Base-by-base conservation (phyloP, 164 flowering plant species). In the Magnolia changhungtana region DNA sequence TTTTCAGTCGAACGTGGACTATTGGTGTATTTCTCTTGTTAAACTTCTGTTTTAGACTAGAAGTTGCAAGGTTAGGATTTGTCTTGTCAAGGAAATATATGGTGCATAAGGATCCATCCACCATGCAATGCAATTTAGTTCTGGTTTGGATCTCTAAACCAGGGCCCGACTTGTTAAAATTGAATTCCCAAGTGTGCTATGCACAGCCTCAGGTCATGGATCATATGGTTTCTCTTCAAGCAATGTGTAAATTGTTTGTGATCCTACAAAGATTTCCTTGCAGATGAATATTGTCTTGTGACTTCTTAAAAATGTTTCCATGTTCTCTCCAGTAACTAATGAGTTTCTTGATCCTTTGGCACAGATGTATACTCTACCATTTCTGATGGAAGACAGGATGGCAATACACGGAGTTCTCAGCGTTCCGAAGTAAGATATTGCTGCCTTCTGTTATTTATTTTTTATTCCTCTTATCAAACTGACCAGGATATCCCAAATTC, bases 391-490 rank as follows among this genome's bases (percentile, higher is more conserved):
- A 74, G 76, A 63, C 80, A 58, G 18, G 68, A 1, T 71, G 74
- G 61, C 61, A 85, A 79, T 71, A 21, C 79, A 31, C 27, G 9
- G 24, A 64, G 72, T 67, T 75, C 71, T 70, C 70, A 1, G 27
- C 80, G 45, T 77, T 79, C 82, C 21, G 84, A 87, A 73, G 91
- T 89, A 77, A 78, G 87, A 78, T 37, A 3, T 45, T 11, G 29
- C 4, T 69, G 20, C 76, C 10, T 18, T 71, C 14, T 19, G 61
- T 70, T 66, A 31, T 7, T 72, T 10, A 52, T 45, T 8, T 19
- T 24, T 11, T 31, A 14, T 76, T 67, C 74, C 61, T 55, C 61
- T 55, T 55, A 55, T 55, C 13, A 55, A 55, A 55, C 61, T 55
- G 18, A 55, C 45, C 7, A 55, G 61, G 61, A 10, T 10, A 55